Conservation (phyloP, 192 early-diverging fungal species). For the Coemansia sp. region DNA sequence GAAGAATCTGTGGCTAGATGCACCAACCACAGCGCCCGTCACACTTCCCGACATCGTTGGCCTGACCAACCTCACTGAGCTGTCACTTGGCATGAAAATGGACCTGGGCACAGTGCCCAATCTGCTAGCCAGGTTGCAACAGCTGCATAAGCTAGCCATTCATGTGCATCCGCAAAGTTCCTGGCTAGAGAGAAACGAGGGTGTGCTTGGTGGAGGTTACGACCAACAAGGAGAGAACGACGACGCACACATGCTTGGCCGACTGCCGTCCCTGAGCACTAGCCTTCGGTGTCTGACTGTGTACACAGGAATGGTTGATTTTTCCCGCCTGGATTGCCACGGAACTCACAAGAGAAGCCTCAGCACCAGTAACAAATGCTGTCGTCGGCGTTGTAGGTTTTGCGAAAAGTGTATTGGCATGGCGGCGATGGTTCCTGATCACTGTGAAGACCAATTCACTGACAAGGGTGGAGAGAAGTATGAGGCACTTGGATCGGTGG, state of each 20-base stretch:
- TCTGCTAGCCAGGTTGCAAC: slow-evolving; percentile 26
- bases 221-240: slow-evolving; percentile 7
- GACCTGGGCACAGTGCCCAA: slow-evolving; percentile 33
- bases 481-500: background rate
- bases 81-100: slow-evolving; percentile 42
- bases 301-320: slow-evolving; percentile 22
- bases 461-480: background rate
- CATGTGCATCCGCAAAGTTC: slow-evolving; percentile 34
- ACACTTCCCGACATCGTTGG: slow-evolving; percentile 44
- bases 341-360: slow-evolving; percentile 5
- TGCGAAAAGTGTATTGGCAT: background rate
- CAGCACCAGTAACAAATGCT: background rate
- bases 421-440: background rate
- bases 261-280: slow-evolving; percentile 28
- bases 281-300: slow-evolving; percentile 24
- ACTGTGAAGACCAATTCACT: background rate
- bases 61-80: slow-evolving; percentile 9
- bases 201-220: slow-evolving; percentile 2
- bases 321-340: background rate
- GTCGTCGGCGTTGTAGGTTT: background rate
- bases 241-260: slow-evolving; percentile 1
- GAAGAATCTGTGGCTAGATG: slow-evolving; percentile 20
- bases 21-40: slow-evolving; percentile 14
- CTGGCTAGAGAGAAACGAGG: slow-evolving; percentile 14
- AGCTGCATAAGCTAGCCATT: slow-evolving; percentile 21